A percentile compares a stretch with the other conserved stretches of the same genome.
Conservation (phyloP, 192 early-diverging fungal species). For the Coemansia erecta region DNA sequence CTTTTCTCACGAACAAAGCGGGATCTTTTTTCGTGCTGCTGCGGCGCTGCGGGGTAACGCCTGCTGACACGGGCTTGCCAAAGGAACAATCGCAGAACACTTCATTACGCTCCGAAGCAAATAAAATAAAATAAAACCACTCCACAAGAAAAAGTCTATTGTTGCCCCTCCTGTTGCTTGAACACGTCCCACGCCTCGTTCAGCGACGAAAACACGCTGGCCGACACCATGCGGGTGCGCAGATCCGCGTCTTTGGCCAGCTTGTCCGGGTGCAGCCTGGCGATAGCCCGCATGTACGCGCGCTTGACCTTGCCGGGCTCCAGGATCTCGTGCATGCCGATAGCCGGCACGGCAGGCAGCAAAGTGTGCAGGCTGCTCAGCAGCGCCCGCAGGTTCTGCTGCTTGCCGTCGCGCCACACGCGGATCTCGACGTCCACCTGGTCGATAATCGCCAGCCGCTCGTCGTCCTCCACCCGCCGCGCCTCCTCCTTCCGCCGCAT, state of each 20-base stretch:
- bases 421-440: constrained; percentile 71
- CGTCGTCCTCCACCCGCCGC: constrained; percentile 73
- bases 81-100: not conserved
- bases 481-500: constrained; percentile 70
- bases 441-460: constrained; percentile 74
- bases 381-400: constrained; percentile 86
- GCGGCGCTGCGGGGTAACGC: not conserved
- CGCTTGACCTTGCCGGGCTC: constrained; percentile 85
- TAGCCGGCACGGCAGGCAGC: constrained; percentile 77
- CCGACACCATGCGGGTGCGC: constrained; percentile 73
- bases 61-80: no score
- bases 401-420: constrained; percentile 83
- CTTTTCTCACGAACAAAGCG: not conserved
- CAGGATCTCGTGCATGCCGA: constrained; percentile 83
- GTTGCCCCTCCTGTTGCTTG: constrained; percentile 69
- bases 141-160: constrained; percentile 28
- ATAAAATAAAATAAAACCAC: no score
- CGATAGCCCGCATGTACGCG: constrained; percentile 89
- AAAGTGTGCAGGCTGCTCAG: constrained; percentile 75
- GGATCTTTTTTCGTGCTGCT: not conserved
- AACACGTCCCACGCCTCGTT: constrained; percentile 97
- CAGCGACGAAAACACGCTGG: constrained; percentile 78
- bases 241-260: constrained; percentile 79
- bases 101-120: no score
- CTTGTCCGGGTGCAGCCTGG: constrained; percentile 94